Base-by-base conservation (phyloP, 257 asterid species). In the Solanum rostratum region DNA sequence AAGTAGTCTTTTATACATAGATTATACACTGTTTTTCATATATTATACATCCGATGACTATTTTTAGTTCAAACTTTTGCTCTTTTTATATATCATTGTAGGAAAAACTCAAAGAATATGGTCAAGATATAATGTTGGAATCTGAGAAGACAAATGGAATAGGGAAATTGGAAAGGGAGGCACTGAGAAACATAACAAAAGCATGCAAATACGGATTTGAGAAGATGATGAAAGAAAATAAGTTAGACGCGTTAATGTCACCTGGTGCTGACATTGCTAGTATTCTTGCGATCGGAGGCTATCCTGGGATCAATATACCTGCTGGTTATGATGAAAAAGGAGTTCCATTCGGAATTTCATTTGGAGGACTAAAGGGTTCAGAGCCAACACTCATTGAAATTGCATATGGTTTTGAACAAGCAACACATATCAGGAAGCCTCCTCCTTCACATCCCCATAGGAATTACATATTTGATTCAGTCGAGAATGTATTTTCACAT, bases 331-430 rank as follows among this genome's bases (percentile, higher is more conserved):
- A 87, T 66, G 4, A 88, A 39, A 14, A 15, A 45, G 90, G 92
- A 45, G 30, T 53, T 41, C 93, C 94, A 2, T 39, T 83, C 10
- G 95, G 94, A 1, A 92, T 92, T 6, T 83, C 89, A 2, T 92
- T 91, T 79, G 90, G 93, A 10, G 95, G 94, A 60, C 68, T 88
- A 10, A 90, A 87, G 71, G 94, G 93, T 0, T 86, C 87, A 18
- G 95, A 92, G 59, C 90, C 95, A 39, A 87, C 81, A 60, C 63
- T 92, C 30, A 91, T 91, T 60, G 90, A 92, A 82, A 92, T 92
- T 88, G 92, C 93, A 15, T 90, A 91, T 87, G 91, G 84, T 14
- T 91, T 92, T 81, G 95, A 90, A 81, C 93, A 91, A 85, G 91
- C 91, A 29, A 90, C 94, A 2, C 88, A 90, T 83, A 46, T 83